Evolutionary conservation across 176 grass and related monocot species (phyloP).

Genomic region (barley (Hordeum vulgare)): MorexV3_pseudomolecules_assembly NC_058518.1:125613693-125614192

Average conservation of each 20-base stretch:
- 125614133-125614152: conserved; percentile 37
- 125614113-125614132: conserved; percentile 21
- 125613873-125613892: neutral
- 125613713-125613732: neutral
- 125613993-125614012: neutral
- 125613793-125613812: neutral
- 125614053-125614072: neutral
- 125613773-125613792: neutral
- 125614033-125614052: neutral
- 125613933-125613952: neutral
- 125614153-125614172: conserved; percentile 18
- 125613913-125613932: neutral
- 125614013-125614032: conserved; percentile 7
- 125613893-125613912: neutral
- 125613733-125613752: neutral
- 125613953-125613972: conserved; percentile 5
- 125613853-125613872: neutral
- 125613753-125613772: neutral
- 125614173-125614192: neutral
- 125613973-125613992: neutral
- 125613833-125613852: neutral
- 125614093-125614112: neutral
- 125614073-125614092: neutral
- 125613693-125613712: neutral
- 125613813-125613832: neutral